A percentile compares a stretch with the other conserved stretches of the same genome.
phyloP scores from a whole-genome alignment of 2,329 filamentous ascomycete genomes.

The Incumbomyces delicatus region DNA sequence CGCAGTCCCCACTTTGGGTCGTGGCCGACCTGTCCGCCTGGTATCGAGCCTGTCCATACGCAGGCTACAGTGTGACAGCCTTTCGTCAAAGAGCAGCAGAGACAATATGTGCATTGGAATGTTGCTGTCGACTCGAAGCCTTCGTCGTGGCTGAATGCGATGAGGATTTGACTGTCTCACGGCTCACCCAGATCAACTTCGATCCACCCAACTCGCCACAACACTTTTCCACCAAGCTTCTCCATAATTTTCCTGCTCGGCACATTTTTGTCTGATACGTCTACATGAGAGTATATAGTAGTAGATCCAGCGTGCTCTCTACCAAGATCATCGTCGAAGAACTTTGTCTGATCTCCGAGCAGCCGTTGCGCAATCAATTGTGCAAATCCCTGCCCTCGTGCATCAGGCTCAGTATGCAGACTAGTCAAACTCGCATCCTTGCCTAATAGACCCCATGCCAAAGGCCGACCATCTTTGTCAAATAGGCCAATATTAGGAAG shows the following conservation, averaged over 20 bases:
- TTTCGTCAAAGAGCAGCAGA: no score
- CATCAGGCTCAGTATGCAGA: conserved; percentile 33
- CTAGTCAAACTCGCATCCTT: conserved; percentile 30
- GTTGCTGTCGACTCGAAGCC: no score
- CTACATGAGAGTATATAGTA: conserved; percentile 27
- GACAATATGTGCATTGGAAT: no score
- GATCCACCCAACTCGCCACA: conserved; percentile 30
- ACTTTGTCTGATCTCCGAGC: conserved; percentile 24
- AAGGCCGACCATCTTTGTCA: conserved; percentile 19
- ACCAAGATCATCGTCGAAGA: conserved; percentile 17
- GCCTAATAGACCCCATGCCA: conserved; percentile 33
- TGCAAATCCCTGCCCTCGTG: conserved; percentile 31
- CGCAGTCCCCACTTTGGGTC: no score
- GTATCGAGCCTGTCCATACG: no score
- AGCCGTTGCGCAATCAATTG: conserved; percentile 25
- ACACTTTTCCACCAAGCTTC: conserved; percentile 31
- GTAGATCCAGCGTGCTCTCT: conserved; percentile 7
- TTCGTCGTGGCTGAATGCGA: not conserved
- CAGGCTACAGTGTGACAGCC: no score
- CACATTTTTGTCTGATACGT: conserved; percentile 28
- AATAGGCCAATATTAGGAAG: conserved; percentile 30
- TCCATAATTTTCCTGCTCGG: conserved; percentile 35
- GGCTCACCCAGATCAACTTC: conserved; percentile 26
- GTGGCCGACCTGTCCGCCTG: no score
- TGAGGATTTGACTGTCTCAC: not conserved